Evolutionary conservation across 2,329 filamentous ascomycete species (phyloP), one percentile per base, ranked within the genome.

Genomic region (Curvularia spicifera): DNA sequence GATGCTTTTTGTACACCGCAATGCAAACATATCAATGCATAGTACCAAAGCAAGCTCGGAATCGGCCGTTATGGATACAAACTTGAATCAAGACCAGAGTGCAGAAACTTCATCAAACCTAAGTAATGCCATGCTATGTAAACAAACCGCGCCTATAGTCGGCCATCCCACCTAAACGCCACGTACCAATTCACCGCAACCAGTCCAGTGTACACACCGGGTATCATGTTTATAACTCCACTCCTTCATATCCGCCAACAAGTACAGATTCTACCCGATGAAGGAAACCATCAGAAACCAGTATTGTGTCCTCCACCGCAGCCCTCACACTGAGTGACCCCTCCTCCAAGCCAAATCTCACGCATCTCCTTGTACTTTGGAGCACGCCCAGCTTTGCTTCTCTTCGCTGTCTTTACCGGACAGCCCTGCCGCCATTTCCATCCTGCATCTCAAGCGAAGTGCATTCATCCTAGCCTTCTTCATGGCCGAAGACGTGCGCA

Each of bases 401-500:
- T 57, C 59, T 4, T 47, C 20, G n/a, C 22, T 20, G 7, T 40
- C 43, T 39, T 54, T 60, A 33, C 57, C 59, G 44, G 64, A 68
- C 2, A 68, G 35, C 12, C 70, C 65, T 5, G 65, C 47, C 7
- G 61, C 59, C 28, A 52, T 65, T 52, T 73, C 71, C 31, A 70
- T 51, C 35, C 57, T 64, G 61, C 71, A 73, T 35, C 72, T 65
- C 15, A 72, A 26, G 15, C 67, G 64, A 24, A 71, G 65, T 13
- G 74, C 72, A 42, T 75, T 75, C 51, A 65, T 63, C 47, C 72
- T 66, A 1, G 73, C 72, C 43, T 60, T 67, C 54, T 69, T 57
- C 49, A 75, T 54, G n/a, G 68, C 59, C 43, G 63, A 57, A 12
- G 71, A 73, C 5, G 67, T 68, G 20, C 71, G 63, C 13, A 71